Conservation (phyloP, 352 stramenopile genomes). For the Aphanomyces stellatus region DNA sequence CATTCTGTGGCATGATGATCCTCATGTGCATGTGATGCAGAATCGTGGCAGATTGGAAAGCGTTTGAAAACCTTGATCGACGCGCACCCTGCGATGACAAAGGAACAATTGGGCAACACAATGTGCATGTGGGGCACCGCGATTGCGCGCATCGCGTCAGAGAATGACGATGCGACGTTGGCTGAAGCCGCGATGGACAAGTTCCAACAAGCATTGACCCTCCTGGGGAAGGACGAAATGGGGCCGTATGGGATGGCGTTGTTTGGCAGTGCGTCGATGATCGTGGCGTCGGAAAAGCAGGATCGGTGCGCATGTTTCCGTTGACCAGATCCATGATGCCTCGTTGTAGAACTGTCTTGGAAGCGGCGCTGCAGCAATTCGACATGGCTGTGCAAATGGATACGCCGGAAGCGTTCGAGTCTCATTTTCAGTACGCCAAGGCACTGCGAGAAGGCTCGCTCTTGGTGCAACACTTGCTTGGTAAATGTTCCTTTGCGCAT, state of each 20-base stretch:
- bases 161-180: slow-evolving; percentile 69
- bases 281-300: slow-evolving; percentile 64
- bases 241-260: slow-evolving; percentile 69
- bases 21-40: slow-evolving; percentile 22
- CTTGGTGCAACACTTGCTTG: slow-evolving; percentile 29
- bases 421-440: slow-evolving; percentile 66
- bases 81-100: slow-evolving; percentile 36
- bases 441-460: slow-evolving; percentile 65
- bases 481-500: background rate
- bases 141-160: slow-evolving; percentile 52
- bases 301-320: slow-evolving; percentile 14
- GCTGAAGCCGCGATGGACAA: slow-evolving; percentile 68
- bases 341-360: slow-evolving; percentile 30
- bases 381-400: slow-evolving; percentile 70
- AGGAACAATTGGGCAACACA: slow-evolving; percentile 52
- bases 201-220: slow-evolving; percentile 41
- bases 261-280: slow-evolving; percentile 66
- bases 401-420: slow-evolving; percentile 73
- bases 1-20: background rate
- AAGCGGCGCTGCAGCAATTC: slow-evolving; percentile 34
- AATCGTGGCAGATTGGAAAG: slow-evolving; percentile 83
- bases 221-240: slow-evolving; percentile 25
- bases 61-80: slow-evolving; percentile 74
- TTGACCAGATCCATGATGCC: background rate
- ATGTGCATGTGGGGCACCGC: slow-evolving; percentile 78